Base-by-base conservation (phyloP, 768 basidiomycete genomes). In the Mycena maculata region DNA sequence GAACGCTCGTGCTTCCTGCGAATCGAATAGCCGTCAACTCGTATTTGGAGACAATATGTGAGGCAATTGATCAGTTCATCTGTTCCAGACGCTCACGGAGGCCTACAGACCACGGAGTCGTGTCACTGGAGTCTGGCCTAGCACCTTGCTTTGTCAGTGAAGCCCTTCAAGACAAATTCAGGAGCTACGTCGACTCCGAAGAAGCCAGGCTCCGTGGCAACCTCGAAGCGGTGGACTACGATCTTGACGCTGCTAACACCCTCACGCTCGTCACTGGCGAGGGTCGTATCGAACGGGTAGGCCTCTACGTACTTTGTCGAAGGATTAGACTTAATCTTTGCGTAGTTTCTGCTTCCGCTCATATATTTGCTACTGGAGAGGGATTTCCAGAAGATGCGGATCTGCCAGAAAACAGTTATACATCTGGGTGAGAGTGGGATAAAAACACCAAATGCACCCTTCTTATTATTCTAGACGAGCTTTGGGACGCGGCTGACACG, bases 211-310 rank as follows among this genome's bases (percentile, higher is more conserved):
- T 81, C 3, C 60, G 69, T 12, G 65, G 65, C 15, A 77, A 73
- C 18, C 66, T 81, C 3, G 72, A 77, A 25, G 68, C 67, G 0
- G 72, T 79, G 9, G 65, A 63, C 15, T 81, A 75, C 31, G 68
- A 78, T 44, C 71, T 81, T 16, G 76, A 79, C 55, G 76, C 71
- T 13, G 57, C 59, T 11, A 71, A 77, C 39, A 75, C 76, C 0
- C 58, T 79, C 5, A 54, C 68, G 4, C 65, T 79, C 7, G 71
- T 79, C 30, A 76, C 72, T 0, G 80, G 79, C 1, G 69, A 73
- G 1, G 78, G 79, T 7, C 67, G 79, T 23, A 77, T 80, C 20
- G 80, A 81, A 63, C 67, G 73, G 55, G 80, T 78, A 36, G 11
- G 74, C 54, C 12, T 22, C 13, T 4, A 12, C n/a, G 28, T 31